Conservation (phyloP, 2,329 filamentous ascomycete genomes). For the Cadophora luteo-olivacea region DNA sequence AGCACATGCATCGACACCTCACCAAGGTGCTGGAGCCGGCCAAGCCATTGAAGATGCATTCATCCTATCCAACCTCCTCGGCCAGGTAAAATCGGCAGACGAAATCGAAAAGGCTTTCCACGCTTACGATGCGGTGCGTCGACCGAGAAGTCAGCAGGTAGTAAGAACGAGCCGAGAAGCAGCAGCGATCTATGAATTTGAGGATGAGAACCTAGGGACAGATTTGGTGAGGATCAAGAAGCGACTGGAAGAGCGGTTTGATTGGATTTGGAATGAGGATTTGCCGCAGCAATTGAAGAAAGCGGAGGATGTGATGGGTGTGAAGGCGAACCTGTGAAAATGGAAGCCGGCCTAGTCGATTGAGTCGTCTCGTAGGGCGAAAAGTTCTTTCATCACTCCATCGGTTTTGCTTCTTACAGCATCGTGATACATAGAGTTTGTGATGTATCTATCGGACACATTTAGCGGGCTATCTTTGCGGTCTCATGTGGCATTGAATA, state of each 20-base stretch:
- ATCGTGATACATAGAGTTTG: slow-evolving; percentile 88
- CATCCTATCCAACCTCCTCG: slow-evolving; percentile 54
- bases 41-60: slow-evolving; percentile 62
- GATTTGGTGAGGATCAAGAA: slow-evolving; percentile 48
- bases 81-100: slow-evolving; percentile 44
- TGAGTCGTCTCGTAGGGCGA: slow-evolving; percentile 74
- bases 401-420: slow-evolving; percentile 76
- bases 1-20: slow-evolving; percentile 66
- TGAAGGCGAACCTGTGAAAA: slow-evolving; percentile 24
- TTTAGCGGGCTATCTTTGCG: not conserved
- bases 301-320: slow-evolving; percentile 46
- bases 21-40: slow-evolving; percentile 64
- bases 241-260: slow-evolving; percentile 45
- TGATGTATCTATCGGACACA: slow-evolving; percentile 62
- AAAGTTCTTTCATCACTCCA: slow-evolving; percentile 78
- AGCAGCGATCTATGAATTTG: slow-evolving; percentile 51
- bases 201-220: slow-evolving; percentile 47
- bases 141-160: slow-evolving; percentile 45
- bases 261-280: slow-evolving; percentile 49
- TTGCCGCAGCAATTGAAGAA: slow-evolving; percentile 46
- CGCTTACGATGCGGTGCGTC: slow-evolving; percentile 57
- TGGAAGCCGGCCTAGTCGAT: slow-evolving; percentile 54
- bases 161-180: slow-evolving; percentile 42
- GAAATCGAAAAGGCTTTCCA: slow-evolving; percentile 54
- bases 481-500: not conserved